A percentile compares a stretch with the other conserved stretches of the same genome.
Conservation (phyloP, 805 yeast species). For the Vanderwaltozyma polyspora region DNA sequence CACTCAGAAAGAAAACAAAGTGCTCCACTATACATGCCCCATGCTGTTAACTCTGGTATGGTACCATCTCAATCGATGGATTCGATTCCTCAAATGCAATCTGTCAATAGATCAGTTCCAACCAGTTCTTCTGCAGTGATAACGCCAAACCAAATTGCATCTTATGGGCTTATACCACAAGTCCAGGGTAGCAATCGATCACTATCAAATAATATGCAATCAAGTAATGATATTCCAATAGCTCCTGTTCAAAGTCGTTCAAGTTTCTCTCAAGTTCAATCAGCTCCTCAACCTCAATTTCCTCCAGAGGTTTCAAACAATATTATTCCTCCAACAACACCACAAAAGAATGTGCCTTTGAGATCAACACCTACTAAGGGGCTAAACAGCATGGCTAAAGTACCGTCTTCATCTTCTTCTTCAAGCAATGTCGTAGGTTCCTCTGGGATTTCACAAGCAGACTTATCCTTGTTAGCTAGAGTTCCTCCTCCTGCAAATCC, state of each 20-base stretch:
- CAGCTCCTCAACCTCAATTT: neutral
- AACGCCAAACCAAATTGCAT: neutral
- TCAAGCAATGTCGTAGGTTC: constrained; percentile 8
- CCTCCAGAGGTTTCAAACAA: neutral
- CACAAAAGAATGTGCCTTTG: neutral
- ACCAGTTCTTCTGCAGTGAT: neutral
- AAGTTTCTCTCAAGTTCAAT: too few relatives aligned
- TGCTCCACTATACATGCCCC: constrained; percentile 8
- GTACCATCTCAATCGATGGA: constrained; percentile 3
- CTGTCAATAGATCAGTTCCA: neutral
- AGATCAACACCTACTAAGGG: neutral
- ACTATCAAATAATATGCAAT: too few relatives aligned
- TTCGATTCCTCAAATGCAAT: constrained; percentile 1
- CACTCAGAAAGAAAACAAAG: constrained; percentile 10
- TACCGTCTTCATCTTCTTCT: constrained; percentile 4
- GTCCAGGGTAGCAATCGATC: neutral
- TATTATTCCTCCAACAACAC: neutral
- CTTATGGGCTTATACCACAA: neutral
- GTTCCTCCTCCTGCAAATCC: constrained; percentile 91
- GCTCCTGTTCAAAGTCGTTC: neutral
- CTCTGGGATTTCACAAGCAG: constrained; percentile 32
- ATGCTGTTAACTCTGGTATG: neutral
- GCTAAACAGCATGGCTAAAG: neutral
- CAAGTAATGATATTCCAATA: neutral
- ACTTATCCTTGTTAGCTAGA: constrained; percentile 56